Percentiles rank a stretch among this genome's conserved stretches.
Conservation (phyloP, 176 grass and related monocot genomes). For the Juncus effusus region DNA sequence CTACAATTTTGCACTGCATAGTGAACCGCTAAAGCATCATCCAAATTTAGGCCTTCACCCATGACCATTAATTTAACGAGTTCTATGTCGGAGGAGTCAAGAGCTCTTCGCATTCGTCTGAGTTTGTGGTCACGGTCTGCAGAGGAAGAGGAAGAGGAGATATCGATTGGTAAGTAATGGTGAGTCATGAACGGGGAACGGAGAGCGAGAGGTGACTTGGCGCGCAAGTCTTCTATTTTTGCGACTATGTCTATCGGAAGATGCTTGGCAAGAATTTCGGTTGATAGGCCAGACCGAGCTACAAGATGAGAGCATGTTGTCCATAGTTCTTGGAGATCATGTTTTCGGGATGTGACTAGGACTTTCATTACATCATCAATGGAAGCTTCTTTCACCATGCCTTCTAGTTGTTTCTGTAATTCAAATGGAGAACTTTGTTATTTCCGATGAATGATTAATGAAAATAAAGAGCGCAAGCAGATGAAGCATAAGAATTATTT, state of each 20-base stretch:
- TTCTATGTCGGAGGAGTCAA: conserved; percentile 96
- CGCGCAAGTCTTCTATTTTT: conserved; percentile 45
- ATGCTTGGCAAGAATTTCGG: conserved; percentile 90
- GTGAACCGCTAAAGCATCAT: conserved; percentile 88
- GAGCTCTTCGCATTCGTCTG: conserved; percentile 51
- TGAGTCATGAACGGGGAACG: conserved; percentile 45
- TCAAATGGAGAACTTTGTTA: neutral
- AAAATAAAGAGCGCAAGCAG: neutral
- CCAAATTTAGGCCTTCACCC: conserved; percentile 95
- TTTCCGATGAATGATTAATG: neutral
- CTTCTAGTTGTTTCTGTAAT: conserved; percentile 80
- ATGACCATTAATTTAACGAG: conserved; percentile 99
- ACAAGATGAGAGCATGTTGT: conserved; percentile 73
- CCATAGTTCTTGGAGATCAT: conserved; percentile 75
- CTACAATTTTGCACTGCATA: conserved; percentile 84
- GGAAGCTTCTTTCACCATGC: conserved; percentile 92
- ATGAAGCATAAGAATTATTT: too few species aligned
- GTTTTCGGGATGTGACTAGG: conserved; percentile 80
- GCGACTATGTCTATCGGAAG: conserved; percentile 76
- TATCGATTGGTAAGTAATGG: conserved; percentile 56
- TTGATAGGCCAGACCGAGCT: conserved; percentile 76
- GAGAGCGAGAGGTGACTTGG: conserved; percentile 28
- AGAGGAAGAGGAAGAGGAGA: conserved; percentile 27
- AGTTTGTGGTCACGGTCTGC: conserved; percentile 81
- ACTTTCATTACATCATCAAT: conserved; percentile 98